Evolutionary conservation across 495 filamentous ascomycete species (phyloP).

Genomic region (Sphaerosporella brunnea): DNA sequence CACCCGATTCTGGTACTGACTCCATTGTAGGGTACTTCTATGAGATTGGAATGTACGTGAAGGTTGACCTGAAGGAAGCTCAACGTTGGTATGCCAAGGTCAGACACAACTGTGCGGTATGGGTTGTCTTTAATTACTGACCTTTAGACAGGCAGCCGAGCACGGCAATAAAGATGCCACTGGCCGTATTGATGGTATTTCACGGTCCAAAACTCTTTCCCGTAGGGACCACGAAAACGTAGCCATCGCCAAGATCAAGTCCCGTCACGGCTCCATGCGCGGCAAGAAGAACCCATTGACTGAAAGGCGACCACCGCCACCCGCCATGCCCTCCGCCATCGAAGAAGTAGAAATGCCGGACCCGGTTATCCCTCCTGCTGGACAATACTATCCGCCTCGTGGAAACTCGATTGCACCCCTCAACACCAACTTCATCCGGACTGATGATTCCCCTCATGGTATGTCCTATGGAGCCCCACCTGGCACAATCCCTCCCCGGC

Average conservation of each 20-base stretch:
- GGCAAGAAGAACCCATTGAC: constrained; percentile 32
- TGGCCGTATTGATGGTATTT: constrained; percentile 65
- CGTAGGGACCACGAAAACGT: constrained; percentile 84
- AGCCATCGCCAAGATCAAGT: constrained; percentile 78
- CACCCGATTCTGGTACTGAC: background rate
- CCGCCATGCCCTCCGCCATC: constrained; percentile 17
- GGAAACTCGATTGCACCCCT: constrained; percentile 41
- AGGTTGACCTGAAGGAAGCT: constrained; percentile 64
- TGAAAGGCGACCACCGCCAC: constrained; percentile 21
- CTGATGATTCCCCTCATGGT: constrained; percentile 6
- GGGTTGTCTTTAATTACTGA: background rate
- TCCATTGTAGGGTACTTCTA: constrained; percentile 63
- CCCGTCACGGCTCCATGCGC: constrained; percentile 70
- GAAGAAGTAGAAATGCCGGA: constrained; percentile 52
- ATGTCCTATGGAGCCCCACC: constrained; percentile 2
- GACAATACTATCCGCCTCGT: constrained; percentile 31
- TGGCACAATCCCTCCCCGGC: constrained; percentile 1
- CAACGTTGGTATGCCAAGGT: constrained; percentile 70
- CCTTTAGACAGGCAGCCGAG: constrained; percentile 40
- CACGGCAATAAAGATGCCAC: constrained; percentile 85
- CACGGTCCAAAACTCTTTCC: constrained; percentile 67
- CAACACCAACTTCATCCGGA: constrained; percentile 29
- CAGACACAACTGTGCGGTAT: background rate
- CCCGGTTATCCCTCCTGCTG: constrained; percentile 31
- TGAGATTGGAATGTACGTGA: constrained; percentile 82